phyloP scores from a whole-genome alignment of 2,329 filamentous ascomycete species.

The Alternaria hordeiaustralica region DNA sequence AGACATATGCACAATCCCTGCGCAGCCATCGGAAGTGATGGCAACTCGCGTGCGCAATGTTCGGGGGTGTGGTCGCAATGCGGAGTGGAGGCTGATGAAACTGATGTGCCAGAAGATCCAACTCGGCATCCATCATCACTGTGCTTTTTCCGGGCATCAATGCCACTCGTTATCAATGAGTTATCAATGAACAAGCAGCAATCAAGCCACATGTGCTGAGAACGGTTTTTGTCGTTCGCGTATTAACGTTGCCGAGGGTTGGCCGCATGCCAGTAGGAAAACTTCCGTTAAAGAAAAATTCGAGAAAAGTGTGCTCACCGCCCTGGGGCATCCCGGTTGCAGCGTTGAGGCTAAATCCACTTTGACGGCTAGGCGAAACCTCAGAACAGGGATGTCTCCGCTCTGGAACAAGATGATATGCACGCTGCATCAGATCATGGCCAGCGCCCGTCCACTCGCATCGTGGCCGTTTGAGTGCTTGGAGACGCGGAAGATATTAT shows the following conservation, averaged over 20 bases:
- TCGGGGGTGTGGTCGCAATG: conserved; percentile 12
- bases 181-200: not conserved
- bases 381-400: conserved; percentile 31
- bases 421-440: conserved; percentile 44
- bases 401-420: conserved; percentile 38
- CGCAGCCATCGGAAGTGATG: conserved; percentile 31
- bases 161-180: not conserved
- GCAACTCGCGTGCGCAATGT: conserved; percentile 44
- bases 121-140: not conserved
- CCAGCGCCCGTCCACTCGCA: conserved; percentile 20
- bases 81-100: conserved; percentile 34
- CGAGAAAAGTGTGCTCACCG: conserved; percentile 41
- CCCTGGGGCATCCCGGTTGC: conserved; percentile 30
- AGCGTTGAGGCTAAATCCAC: conserved; percentile 41
- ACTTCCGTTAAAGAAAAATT: conserved; percentile 26
- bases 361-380: conserved; percentile 31
- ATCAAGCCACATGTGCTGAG: not conserved
- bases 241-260: conserved; percentile 21
- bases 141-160: not conserved
- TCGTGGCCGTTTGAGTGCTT: conserved; percentile 28
- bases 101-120: conserved; percentile 27
- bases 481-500: conserved; percentile 19
- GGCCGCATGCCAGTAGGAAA: conserved; percentile 19
- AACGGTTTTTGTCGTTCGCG: conserved; percentile 5
- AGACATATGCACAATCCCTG: conserved; percentile 28